Conservation (phyloP, 2,329 filamentous ascomycete species). For the Elsinoe ampelina region DNA sequence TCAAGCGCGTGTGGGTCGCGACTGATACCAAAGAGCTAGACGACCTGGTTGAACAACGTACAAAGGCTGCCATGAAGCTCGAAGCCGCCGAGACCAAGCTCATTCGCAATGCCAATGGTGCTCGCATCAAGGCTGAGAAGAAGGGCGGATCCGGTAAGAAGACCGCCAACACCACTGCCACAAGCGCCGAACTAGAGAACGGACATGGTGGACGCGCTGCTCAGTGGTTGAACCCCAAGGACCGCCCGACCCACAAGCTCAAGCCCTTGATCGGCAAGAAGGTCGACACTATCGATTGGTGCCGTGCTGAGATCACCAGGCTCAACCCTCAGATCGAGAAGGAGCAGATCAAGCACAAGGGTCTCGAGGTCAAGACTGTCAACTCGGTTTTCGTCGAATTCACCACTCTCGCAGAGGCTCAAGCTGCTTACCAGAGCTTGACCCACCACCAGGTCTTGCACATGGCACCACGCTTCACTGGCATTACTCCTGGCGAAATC, state of each 20-base stretch:
- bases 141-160: constrained; percentile 36
- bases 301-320: constrained; percentile 64
- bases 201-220: constrained; percentile 57
- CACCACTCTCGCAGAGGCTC: constrained; percentile 68
- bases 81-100: constrained; percentile 82
- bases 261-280: constrained; percentile 70
- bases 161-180: constrained; percentile 42
- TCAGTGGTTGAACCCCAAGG: constrained; percentile 53
- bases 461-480: constrained; percentile 78
- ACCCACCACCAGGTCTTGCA: constrained; percentile 79
- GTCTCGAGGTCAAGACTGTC: constrained; percentile 47
- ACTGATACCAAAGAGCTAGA: constrained; percentile 69
- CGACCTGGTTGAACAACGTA: constrained; percentile 70
- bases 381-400: constrained; percentile 90
- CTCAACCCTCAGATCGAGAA: constrained; percentile 63
- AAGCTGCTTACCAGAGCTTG: constrained; percentile 76
- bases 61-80: constrained; percentile 69
- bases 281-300: constrained; percentile 91
- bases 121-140: constrained; percentile 58
- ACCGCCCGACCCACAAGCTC: constrained; percentile 66
- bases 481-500: constrained; percentile 70
- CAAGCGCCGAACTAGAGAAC: constrained; percentile 34
- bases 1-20: constrained; percentile 72
- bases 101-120: constrained; percentile 67
- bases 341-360: constrained; percentile 57